Evolutionary conservation across 1,284 basidiomycete species (phyloP), one percentile per base, ranked within the genome.

Genomic region (Papiliotrema nemorosa): DNA sequence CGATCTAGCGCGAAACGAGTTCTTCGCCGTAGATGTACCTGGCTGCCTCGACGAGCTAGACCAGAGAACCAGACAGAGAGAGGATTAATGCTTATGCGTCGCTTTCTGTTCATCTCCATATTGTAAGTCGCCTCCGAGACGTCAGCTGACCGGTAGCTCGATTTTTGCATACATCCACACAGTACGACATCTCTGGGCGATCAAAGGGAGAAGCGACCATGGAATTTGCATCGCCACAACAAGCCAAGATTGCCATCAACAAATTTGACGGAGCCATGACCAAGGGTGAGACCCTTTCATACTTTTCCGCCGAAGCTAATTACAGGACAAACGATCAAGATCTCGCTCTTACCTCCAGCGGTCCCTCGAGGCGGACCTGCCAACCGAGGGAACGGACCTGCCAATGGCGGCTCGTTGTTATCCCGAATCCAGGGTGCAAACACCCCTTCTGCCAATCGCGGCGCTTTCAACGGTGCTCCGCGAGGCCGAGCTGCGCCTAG

Each of bases 111-210:
- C 55, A 42, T 58, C 51, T 57, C 49, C 26, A 25, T 14, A 5
- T 29, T 13, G 43, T 44, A 44, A 14, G n/a, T 20, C 13, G 9
- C 12, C 31, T 29, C 18, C n/a, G n/a, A n/a, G n/a, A n/a, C n/a
- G n/a, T n/a, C n/a, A n/a, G n/a, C n/a, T n/a, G n/a, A n/a, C n/a
- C n/a, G n/a, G n/a, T n/a, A n/a, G n/a, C n/a, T n/a, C n/a, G n/a
- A n/a, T n/a, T n/a, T n/a, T n/a, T n/a, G 26, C 35, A 43, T 39
- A 54, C 46, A 35, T 41, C 22, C 34, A 36, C 26, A 59, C 74
- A 96, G 92, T 97, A 92, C 77, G 93, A 97, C 78, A 85, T 87
- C 67, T 93, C 90, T 64, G 93, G 93, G 61, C 87, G 93, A 68
- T 96, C 93, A 43, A 84, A 82, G 25, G 93, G 93, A 54, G 78